Percentiles rank a stretch among this genome's conserved stretches.
Evolutionary conservation across 2,329 filamentous ascomycete genomes (phyloP).

Genomic region (Fusarium ambrosium): DNA sequence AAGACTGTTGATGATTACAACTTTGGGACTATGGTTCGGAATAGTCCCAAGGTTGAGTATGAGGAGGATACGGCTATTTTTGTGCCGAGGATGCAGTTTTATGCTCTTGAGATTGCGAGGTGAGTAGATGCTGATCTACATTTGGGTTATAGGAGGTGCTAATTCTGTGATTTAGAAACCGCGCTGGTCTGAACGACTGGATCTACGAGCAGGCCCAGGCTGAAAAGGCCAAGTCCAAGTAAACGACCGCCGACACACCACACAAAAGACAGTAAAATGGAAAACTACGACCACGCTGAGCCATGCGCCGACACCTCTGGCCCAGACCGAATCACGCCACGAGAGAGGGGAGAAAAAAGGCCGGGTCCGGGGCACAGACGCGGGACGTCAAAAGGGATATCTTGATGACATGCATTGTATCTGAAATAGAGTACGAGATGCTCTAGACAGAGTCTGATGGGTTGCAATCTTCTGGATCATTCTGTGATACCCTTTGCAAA

Average conservation of each 20-base stretch:
- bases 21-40: conserved; percentile 93
- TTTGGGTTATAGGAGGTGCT: background rate
- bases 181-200: conserved; percentile 94
- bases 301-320: conserved; percentile 15
- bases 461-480: conserved; percentile 18
- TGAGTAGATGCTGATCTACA: conserved; percentile 8
- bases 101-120: conserved; percentile 67
- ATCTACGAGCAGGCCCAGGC: conserved; percentile 87
- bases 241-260: conserved; percentile 8
- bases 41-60: conserved; percentile 85
- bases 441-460: conserved; percentile 1
- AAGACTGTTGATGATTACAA: conserved; percentile 98
- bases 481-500: conserved; percentile 38
- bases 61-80: conserved; percentile 93
- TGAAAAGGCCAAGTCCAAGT: conserved; percentile 58
- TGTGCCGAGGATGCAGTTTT: conserved; percentile 69
- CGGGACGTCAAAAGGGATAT: background rate
- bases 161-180: conserved; percentile 75
- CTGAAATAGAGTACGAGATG: background rate
- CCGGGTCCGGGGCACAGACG: background rate
- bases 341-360: background rate
- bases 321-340: conserved; percentile 2
- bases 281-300: conserved; percentile 7
- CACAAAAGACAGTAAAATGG: conserved; percentile 7
- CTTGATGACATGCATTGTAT: conserved; percentile 19